Base-by-base conservation (phyloP, 1,139 yeast species). In the Yamadazyma atlantica region DNA sequence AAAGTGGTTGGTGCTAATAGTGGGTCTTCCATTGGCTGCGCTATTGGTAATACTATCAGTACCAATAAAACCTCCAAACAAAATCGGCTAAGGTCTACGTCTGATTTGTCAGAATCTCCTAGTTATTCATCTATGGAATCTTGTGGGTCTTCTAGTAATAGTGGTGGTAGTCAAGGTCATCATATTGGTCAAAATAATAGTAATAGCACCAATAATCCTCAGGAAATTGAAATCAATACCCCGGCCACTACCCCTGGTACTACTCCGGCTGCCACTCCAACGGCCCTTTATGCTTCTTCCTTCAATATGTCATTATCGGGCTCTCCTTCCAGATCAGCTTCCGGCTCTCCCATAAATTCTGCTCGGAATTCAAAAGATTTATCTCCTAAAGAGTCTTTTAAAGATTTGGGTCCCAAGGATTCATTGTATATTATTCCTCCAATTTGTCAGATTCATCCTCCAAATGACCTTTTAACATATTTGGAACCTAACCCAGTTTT, bases 401-500 rank as follows among this genome's bases (percentile, higher is more conserved):
- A 23, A 23, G 34, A 32, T 13, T 16, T 23, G 28, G 8, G 12
- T 10, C 8, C 17, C 15, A 28, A 28, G 5, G 30, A 28, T 16
- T 14, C 16, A 15, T 16, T 28, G 3, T 13, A 19, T 10, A 11
- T 6, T 28, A 5, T 28, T 5, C 3, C 30, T 16, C 16, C 30
- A 9, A 19, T 12, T 6, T 15, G 21, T 16, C 21, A 23, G 11
- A 15, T 16, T 11, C 15, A 40, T 13, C 44, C 42, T 2, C 48
- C 43, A 22, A 46, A 44, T 24, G 59, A 49, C 37, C 60, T 46
- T 46, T 58, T 73, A 34, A 64, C 58, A 38, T 62, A 68, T 41
- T 56, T 79, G 13, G 82, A 79, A 40, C 80, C 81, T 1, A 22
- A 34, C 2, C 83, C 84, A 1, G 74, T 69, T 0, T 46, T 37